Percentiles rank a stretch among this genome's conserved stretches.
Evolutionary conservation across 179 eudicot species (phyloP).

Genomic region (Nepenthes alata): DNA sequence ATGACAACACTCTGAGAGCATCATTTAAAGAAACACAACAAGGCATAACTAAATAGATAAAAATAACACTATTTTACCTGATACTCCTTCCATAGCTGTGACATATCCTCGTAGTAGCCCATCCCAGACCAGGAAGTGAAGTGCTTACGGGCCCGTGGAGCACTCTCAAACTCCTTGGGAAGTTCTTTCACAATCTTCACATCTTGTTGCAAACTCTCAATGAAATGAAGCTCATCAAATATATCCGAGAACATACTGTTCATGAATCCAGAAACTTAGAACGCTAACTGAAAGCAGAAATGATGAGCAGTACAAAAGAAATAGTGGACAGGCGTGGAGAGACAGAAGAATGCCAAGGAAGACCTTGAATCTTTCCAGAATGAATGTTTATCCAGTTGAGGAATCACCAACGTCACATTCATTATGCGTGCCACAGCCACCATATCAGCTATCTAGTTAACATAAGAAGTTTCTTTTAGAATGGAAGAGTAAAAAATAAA

Average conservation of each 20-base stretch:
- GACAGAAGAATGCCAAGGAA: constrained; percentile 2
- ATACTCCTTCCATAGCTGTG: constrained; percentile 61
- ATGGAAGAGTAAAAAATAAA: neutral
- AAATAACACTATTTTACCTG: constrained; percentile 26
- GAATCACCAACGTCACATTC: constrained; percentile 87
- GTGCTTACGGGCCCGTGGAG: constrained; percentile 87
- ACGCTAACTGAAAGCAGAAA: constrained; percentile 8
- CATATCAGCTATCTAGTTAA: constrained; percentile 77
- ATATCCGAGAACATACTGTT: constrained; percentile 71
- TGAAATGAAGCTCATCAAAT: constrained; percentile 66
- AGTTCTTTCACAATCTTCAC: constrained; percentile 65
- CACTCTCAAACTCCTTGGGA: constrained; percentile 53
- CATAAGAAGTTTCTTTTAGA: constrained; percentile 8
- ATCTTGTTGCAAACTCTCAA: constrained; percentile 48
- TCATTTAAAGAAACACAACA: no score
- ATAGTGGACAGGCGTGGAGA: neutral
- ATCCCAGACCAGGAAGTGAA: constrained; percentile 74
- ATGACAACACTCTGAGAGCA: neutral
- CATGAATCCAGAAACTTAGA: constrained; percentile 10
- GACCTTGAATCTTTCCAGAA: constrained; percentile 94
- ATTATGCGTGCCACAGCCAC: constrained; percentile 81
- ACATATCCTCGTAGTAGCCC: constrained; percentile 75
- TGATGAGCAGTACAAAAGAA: neutral
- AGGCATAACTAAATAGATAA: neutral
- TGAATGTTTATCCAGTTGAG: constrained; percentile 74